These are phyloP conservation scores for Didymella exigua DNA, from an alignment of 2,329 filamentous ascomycete genomes.

Conservation along the genomic window DNA sequence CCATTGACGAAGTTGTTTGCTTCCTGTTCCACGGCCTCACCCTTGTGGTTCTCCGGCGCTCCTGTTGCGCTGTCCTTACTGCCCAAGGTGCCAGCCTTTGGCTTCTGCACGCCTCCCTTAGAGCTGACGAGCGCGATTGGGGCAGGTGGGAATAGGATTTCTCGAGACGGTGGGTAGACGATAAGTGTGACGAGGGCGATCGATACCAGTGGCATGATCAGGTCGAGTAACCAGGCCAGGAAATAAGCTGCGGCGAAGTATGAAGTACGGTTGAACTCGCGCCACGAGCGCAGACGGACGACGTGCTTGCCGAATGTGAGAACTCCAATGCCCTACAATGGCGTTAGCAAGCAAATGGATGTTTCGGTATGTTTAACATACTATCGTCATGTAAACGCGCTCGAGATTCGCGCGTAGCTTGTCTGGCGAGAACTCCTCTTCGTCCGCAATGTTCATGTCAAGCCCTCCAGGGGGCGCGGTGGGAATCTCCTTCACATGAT, in stretches of 20 bases:
- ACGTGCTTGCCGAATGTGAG: slow-evolving; percentile 74
- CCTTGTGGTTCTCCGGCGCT: slow-evolving; percentile 80
- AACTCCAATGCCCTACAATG: slow-evolving; percentile 61
- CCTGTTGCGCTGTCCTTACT: slow-evolving; percentile 79
- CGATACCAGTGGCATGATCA: slow-evolving; percentile 68
- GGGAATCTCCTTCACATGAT: slow-evolving; percentile 71
- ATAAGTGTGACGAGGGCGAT: slow-evolving; percentile 68
- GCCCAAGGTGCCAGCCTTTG: slow-evolving; percentile 74
- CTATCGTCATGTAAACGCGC: slow-evolving; percentile 79
- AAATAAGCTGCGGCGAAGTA: slow-evolving; percentile 68
- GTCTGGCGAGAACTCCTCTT: slow-evolving; percentile 84
- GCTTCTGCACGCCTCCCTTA: slow-evolving; percentile 76
- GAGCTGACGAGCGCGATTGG: slow-evolving; percentile 74
- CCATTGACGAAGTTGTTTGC: slow-evolving; percentile 80
- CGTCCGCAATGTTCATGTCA: slow-evolving; percentile 79
- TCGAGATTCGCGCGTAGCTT: slow-evolving; percentile 80
- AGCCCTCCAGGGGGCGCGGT: slow-evolving; percentile 68
- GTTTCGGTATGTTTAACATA: slow-evolving; percentile 20
- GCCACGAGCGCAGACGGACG: slow-evolving; percentile 78
- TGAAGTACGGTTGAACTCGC: slow-evolving; percentile 70
- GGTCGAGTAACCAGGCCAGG: slow-evolving; percentile 73
- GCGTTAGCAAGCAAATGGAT: slow-evolving; percentile 7
- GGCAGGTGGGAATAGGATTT: slow-evolving; percentile 74
- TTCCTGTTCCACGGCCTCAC: slow-evolving; percentile 82
- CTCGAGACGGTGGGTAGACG: slow-evolving; percentile 66